Percentiles rank a stretch among this genome's conserved stretches.
Evolutionary conservation across 164 flowering plant genomes (phyloP).

Genomic region (Magnolia kwangsiensis): DNA sequence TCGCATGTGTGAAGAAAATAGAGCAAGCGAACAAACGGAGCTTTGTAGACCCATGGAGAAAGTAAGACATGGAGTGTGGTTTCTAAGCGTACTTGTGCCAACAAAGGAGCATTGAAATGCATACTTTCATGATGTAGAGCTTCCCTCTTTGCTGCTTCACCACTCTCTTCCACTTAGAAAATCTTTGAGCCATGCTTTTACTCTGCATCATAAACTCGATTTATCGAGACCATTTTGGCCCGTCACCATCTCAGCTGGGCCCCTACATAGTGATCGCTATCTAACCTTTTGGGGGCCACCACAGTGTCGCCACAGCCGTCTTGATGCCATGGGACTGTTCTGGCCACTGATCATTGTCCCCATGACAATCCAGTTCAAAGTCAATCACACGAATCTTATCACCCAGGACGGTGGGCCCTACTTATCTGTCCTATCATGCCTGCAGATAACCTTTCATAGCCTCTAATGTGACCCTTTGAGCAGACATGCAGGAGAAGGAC

Average conservation of each 20-base stretch:
- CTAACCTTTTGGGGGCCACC: no score
- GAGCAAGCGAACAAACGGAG: no score
- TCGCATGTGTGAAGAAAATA: no score
- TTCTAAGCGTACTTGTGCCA: constrained; percentile 43
- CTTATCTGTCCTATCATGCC: not conserved
- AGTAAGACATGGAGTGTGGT: no score
- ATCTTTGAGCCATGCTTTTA: constrained; percentile 32
- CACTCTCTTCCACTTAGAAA: constrained; percentile 43
- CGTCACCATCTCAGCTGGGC: no score
- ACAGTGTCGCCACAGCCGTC: not conserved
- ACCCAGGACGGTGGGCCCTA: no score
- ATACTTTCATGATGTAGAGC: constrained; percentile 54
- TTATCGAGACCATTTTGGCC: not conserved
- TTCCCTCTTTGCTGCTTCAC: constrained; percentile 52
- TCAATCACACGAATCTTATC: not conserved
- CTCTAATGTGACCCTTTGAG: not conserved
- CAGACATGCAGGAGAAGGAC: no score
- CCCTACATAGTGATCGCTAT: no score
- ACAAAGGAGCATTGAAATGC: constrained; percentile 69
- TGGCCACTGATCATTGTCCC: not conserved
- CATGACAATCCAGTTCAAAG: not conserved
- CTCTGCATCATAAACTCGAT: not conserved
- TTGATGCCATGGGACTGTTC: not conserved
- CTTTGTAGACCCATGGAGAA: no score
- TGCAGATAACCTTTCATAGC: not conserved